These are phyloP conservation scores for Populus euphratica DNA, from an alignment of 345 rosid genomes.

Conservation along the genomic window DNA sequence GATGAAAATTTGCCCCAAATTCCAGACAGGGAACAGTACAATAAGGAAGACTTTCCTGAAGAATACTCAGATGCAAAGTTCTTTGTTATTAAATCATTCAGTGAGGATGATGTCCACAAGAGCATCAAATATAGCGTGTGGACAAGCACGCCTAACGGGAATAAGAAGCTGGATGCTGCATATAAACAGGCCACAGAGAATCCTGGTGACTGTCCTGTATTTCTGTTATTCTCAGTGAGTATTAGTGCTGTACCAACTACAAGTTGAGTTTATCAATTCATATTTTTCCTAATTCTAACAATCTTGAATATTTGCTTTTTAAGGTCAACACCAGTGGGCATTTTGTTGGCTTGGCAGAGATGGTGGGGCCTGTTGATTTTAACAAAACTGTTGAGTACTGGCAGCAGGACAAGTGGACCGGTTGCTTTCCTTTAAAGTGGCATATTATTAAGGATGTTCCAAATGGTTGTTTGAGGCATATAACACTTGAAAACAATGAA, in stretches of 20 bases:
- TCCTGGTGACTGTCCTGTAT: constrained; percentile 51
- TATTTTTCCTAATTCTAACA: constrained; percentile 1
- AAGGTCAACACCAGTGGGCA: constrained; percentile 90
- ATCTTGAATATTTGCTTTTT: constrained; percentile 10
- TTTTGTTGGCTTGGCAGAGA: constrained; percentile 80
- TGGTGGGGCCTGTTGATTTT: constrained; percentile 70
- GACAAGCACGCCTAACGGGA: constrained; percentile 76
- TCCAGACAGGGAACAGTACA: constrained; percentile 43
- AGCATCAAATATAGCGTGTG: constrained; percentile 71
- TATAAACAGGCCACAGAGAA: constrained; percentile 52
- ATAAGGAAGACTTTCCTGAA: constrained; percentile 50
- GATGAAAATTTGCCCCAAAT: constrained; percentile 29
- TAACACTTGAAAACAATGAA: constrained; percentile 62
- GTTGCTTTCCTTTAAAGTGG: constrained; percentile 79
- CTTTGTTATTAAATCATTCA: constrained; percentile 72
- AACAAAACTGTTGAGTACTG: constrained; percentile 63
- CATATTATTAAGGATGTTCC: constrained; percentile 76
- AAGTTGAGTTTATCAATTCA: background rate
- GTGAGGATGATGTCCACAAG: constrained; percentile 85
- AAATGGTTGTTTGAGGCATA: constrained; percentile 62
- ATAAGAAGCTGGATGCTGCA: constrained; percentile 71
- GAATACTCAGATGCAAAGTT: constrained; percentile 52
- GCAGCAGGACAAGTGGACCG: constrained; percentile 88
- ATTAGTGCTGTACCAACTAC: background rate
- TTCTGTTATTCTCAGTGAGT: constrained; percentile 75